phyloP scores from a whole-genome alignment of 108 stramenopile species.

The Asterionellopsis glacialis region DNA sequence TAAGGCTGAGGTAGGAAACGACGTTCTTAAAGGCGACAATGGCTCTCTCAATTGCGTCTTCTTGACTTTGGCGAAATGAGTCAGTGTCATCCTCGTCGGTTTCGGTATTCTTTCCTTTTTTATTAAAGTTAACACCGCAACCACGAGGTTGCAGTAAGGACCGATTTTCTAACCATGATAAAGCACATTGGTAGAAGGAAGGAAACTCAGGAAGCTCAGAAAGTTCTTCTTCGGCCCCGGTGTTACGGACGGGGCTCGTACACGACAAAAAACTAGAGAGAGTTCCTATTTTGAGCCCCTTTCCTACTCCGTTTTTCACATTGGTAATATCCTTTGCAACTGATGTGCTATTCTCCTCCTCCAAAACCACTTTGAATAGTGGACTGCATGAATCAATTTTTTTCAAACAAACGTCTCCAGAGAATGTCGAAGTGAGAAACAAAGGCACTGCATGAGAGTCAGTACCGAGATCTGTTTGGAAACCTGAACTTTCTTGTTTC shows the following conservation, averaged over 20 bases:
- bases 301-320: too few relatives aligned
- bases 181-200: constrained; percentile 56
- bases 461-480: too few relatives aligned
- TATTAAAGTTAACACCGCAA: constrained; percentile 34
- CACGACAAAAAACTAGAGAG: too few relatives aligned
- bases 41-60: not conserved
- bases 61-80: too few relatives aligned
- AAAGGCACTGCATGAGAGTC: constrained; percentile 16
- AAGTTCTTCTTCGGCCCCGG: not conserved
- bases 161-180: constrained; percentile 64
- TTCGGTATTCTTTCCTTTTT: not conserved
- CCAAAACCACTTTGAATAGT: constrained; percentile 35
- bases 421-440: constrained; percentile 40
- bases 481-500: too few relatives aligned
- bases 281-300: too few relatives aligned
- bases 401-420: constrained; percentile 23
- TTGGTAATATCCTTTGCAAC: too few relatives aligned
- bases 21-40: not conserved
- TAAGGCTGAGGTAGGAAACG: not conserved
- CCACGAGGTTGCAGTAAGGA: constrained; percentile 56
- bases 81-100: constrained; percentile 1
- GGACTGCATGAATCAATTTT: constrained; percentile 30
- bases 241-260: not conserved
- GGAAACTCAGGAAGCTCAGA: constrained; percentile 14
- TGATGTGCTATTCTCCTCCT: not conserved